Conservation (phyloP, 2,329 filamentous ascomycete species). For the Fusarium goolgardi region DNA sequence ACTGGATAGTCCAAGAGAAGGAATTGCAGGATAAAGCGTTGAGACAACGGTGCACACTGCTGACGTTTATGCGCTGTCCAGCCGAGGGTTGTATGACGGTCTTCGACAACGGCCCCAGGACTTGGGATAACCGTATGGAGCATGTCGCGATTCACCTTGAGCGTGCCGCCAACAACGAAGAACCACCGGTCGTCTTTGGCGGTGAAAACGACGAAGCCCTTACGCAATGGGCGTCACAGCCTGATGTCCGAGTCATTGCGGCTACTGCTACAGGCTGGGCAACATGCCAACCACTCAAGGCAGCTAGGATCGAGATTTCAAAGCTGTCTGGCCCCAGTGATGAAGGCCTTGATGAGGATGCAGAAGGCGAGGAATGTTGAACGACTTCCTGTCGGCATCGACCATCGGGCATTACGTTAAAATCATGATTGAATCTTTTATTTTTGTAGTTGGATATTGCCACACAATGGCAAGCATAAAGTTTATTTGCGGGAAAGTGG, state of each 20-base stretch:
- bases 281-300: conserved; percentile 50
- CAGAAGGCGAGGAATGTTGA: conserved; percentile 47
- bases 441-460: neutral
- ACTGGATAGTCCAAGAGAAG: conserved; percentile 67
- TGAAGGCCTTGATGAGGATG: conserved; percentile 42
- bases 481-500: neutral
- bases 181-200: conserved; percentile 53
- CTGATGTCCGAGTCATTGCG: conserved; percentile 54
- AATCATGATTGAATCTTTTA: neutral
- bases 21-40: conserved; percentile 69
- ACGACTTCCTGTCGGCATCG: neutral
- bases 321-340: conserved; percentile 9
- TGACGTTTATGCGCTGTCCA: conserved; percentile 70
- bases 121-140: conserved; percentile 88
- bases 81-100: conserved; percentile 66
- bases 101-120: conserved; percentile 70
- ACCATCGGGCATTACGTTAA: neutral
- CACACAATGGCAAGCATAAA: neutral
- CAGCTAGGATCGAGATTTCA: conserved; percentile 26
- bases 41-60: conserved; percentile 69
- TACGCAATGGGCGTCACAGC: conserved; percentile 55
- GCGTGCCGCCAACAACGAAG: conserved; percentile 47
- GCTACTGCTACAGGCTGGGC: conserved; percentile 48
- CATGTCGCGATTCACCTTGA: conserved; percentile 87
- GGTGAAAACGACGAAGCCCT: conserved; percentile 54